These are phyloP conservation scores for Jimgerdemannia lactiflua DNA, from an alignment of 192 early-diverging fungal species.

Conservation along the genomic window DNA sequence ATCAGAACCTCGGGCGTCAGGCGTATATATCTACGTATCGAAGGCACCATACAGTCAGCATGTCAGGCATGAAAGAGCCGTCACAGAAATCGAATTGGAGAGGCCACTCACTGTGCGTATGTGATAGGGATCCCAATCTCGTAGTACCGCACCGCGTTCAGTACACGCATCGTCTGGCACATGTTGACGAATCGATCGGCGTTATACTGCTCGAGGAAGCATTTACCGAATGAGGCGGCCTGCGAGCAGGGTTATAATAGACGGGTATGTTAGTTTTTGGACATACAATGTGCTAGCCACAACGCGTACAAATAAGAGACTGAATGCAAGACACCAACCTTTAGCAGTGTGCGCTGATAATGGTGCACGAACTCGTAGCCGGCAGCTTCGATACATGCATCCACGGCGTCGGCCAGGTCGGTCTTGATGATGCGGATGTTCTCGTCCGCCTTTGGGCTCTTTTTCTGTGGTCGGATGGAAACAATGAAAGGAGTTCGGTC, in stretches of 20 bases:
- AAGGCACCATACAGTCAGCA: conserved; percentile 2
- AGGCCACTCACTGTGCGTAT: conserved; percentile 67
- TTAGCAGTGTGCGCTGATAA: conserved; percentile 79
- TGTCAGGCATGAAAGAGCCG: conserved; percentile 27
- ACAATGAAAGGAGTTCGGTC: not conserved
- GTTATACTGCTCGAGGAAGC: conserved; percentile 85
- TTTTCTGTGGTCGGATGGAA: conserved; percentile 35
- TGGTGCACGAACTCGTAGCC: conserved; percentile 78
- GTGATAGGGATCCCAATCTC: conserved; percentile 91
- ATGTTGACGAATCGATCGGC: conserved; percentile 85
- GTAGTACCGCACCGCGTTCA: conserved; percentile 85
- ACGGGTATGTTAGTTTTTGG: not conserved
- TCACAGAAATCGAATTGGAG: not conserved
- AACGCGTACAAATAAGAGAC: no score
- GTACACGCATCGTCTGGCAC: conserved; percentile 79
- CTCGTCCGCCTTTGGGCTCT: conserved; percentile 91
- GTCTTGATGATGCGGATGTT: conserved; percentile 85
- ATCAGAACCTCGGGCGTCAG: conserved; percentile 82
- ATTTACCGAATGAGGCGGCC: conserved; percentile 93
- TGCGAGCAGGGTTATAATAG: conserved; percentile 18
- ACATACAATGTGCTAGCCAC: not conserved
- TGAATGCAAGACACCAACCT: conserved; percentile 31
- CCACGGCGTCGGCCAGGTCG: conserved; percentile 84
- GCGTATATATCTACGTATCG: conserved; percentile 15
- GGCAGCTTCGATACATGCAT: conserved; percentile 90